Evolutionary conservation across 2,329 filamentous ascomycete species (phyloP).

Genomic region (Arthrobotrys iridis): DNA sequence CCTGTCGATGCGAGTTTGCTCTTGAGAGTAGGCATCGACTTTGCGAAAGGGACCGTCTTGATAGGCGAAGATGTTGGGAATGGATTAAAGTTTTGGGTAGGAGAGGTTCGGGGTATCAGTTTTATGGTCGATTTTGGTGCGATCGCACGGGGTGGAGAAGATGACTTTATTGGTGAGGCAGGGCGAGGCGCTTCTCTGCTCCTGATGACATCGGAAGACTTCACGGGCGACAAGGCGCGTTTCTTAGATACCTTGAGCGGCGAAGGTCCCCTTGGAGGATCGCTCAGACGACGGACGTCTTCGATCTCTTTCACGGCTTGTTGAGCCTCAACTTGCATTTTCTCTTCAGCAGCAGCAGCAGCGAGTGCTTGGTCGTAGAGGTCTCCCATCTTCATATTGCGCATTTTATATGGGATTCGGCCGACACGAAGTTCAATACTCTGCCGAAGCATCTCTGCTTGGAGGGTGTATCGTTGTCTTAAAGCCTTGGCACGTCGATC

Average conservation of each 20-base stretch:
- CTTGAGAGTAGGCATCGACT: conserved; percentile 35
- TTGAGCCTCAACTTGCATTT: conserved; percentile 15
- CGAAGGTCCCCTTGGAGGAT: not conserved
- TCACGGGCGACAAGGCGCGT: conserved; percentile 26
- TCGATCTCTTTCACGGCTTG: conserved; percentile 35
- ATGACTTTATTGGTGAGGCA: conserved; percentile 16
- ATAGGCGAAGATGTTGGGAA: conserved; percentile 29
- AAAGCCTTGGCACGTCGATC: conserved; percentile 45
- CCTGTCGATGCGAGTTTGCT: conserved; percentile 6
- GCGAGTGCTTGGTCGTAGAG: conserved; percentile 38
- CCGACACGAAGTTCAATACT: conserved; percentile 44
- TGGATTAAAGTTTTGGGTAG: conserved; percentile 8
- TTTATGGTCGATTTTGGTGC: conserved; percentile 24
- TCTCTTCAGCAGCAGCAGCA: conserved; percentile 1
- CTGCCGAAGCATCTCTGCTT: conserved; percentile 49
- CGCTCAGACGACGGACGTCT: conserved; percentile 40
- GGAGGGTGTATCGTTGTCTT: conserved; percentile 40
- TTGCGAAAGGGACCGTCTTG: conserved; percentile 33
- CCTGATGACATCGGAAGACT: conserved; percentile 19
- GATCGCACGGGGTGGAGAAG: not conserved
- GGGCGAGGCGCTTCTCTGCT: conserved; percentile 1
- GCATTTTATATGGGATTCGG: conserved; percentile 49
- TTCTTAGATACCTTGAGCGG: conserved; percentile 39
- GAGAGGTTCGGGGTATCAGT: conserved; percentile 39
- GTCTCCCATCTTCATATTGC: conserved; percentile 50